Evolutionary conservation across 2,329 filamentous ascomycete species (phyloP).

Genomic region (Talaromyces rugulosus): DNA sequence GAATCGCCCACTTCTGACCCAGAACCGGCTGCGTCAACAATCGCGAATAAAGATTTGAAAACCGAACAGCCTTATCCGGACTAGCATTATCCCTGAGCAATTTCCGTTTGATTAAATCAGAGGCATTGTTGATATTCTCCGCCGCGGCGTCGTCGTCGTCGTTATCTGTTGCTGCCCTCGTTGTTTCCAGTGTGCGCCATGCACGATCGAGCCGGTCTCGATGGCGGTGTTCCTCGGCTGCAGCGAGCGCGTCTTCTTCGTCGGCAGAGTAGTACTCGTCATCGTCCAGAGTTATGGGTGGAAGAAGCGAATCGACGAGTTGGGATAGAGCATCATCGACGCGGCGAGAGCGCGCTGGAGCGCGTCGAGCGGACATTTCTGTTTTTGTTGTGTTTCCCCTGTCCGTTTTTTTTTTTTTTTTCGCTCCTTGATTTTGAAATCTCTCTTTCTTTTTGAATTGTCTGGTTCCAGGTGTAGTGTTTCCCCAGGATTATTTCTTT

Average conservation of each 20-base stretch:
- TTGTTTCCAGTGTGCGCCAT: slow-evolving; percentile 34
- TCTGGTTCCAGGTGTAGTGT: background rate
- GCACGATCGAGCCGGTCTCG: slow-evolving; percentile 31
- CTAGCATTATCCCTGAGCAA: slow-evolving; percentile 73
- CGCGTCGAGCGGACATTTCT: slow-evolving; percentile 27
- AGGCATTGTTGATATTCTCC: slow-evolving; percentile 75
- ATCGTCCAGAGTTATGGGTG: slow-evolving; percentile 28
- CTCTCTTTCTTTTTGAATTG: background rate
- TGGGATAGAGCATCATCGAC: slow-evolving; percentile 42
- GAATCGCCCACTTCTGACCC: slow-evolving; percentile 93
- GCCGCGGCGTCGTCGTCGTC: slow-evolving; percentile 22
- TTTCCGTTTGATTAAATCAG: slow-evolving; percentile 85
- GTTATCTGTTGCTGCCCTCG: slow-evolving; percentile 6
- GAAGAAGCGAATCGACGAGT: slow-evolving; percentile 39
- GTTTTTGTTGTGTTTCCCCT: too few relatives aligned
- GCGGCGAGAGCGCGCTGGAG: slow-evolving; percentile 33
- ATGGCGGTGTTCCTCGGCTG: slow-evolving; percentile 35
- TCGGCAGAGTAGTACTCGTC: slow-evolving; percentile 29
- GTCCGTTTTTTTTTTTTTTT: background rate
- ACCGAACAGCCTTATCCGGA: slow-evolving; percentile 71
- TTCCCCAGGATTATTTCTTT: too few relatives aligned
- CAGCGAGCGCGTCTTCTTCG: slow-evolving; percentile 27
- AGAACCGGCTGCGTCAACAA: slow-evolving; percentile 87
- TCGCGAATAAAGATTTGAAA: slow-evolving; percentile 85
- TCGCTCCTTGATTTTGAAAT: background rate